A percentile compares a stretch with the other conserved stretches of the same genome.
phyloP scores from a whole-genome alignment of 108 stramenopile species.

The Epithemia pelagica region DNA sequence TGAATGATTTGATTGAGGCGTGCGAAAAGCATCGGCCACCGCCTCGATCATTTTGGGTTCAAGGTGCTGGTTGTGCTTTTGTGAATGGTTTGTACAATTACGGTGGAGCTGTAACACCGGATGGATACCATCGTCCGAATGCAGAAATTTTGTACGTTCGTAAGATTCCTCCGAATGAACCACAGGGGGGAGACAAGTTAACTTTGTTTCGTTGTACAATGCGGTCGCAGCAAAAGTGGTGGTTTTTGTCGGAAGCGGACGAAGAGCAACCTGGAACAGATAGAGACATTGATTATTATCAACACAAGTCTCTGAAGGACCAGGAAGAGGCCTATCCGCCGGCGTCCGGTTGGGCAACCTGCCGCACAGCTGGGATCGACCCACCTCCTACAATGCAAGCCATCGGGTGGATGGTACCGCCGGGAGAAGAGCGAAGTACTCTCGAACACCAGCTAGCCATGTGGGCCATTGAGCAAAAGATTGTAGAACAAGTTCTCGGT shows the following conservation, averaged over 20 bases:
- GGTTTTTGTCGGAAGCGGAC: constrained; percentile 96
- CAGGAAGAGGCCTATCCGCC: constrained; percentile 79
- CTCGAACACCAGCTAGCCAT: constrained; percentile 69
- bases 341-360: constrained; percentile 67
- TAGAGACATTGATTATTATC: constrained; percentile 97
- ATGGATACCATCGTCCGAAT: constrained; percentile 48
- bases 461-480: constrained; percentile 82
- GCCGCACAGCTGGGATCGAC: constrained; percentile 58
- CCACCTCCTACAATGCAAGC: constrained; percentile 67
- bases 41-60: constrained; percentile 55
- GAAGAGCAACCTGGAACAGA: constrained; percentile 94
- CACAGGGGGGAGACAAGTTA: constrained; percentile 59
- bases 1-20: constrained; percentile 62
- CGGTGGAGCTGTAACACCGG: constrained; percentile 31
- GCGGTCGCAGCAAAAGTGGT: constrained; percentile 96
- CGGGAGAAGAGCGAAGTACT: constrained; percentile 66
- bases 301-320: constrained; percentile 78
- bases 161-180: constrained; percentile 20
- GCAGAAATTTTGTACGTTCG: constrained; percentile 51
- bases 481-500: constrained; percentile 77
- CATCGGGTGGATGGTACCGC: constrained; percentile 66
- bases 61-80: constrained; percentile 63
- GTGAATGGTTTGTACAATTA: constrained; percentile 80
- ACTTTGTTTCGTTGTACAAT: constrained; percentile 92
- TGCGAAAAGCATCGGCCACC: constrained; percentile 56